These are phyloP conservation scores for Ustilago lituana DNA, from an alignment of 1,284 basidiomycete genomes.

Conservation along the genomic window DNA sequence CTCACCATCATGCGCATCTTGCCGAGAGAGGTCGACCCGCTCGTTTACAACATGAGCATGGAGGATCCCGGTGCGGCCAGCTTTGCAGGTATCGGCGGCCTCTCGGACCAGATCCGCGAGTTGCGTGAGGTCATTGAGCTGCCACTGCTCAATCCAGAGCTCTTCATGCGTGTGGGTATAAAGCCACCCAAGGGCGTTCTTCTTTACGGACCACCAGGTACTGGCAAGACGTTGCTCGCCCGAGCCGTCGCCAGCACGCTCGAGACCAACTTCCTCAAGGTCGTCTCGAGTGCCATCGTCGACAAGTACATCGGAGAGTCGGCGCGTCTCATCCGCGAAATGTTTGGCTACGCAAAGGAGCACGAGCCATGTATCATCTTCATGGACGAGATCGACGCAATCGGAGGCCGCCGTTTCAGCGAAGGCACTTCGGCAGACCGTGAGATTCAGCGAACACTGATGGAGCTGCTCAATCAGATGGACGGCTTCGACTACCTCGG, in stretches of 20 bases:
- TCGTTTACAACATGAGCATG: conserved; percentile 99
- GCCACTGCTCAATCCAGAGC: conserved; percentile 91
- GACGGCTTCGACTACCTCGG: conserved; percentile 98
- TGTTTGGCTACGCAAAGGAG: conserved; percentile 97
- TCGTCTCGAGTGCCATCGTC: conserved; percentile 98
- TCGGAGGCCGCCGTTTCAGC: conserved; percentile 81
- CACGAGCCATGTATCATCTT: conserved; percentile 99
- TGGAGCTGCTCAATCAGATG: conserved; percentile 99
- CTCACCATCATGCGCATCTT: conserved; percentile 95
- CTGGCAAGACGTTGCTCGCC: conserved; percentile 94
- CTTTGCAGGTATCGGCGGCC: conserved; percentile 96
- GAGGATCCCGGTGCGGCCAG: conserved; percentile 95
- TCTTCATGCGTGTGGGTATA: conserved; percentile 94
- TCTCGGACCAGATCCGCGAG: conserved; percentile 95
- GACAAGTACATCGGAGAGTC: conserved; percentile 99
- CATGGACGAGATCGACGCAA: conserved; percentile 89
- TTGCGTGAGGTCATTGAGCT: conserved; percentile 97
- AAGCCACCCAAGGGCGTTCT: conserved; percentile 93
- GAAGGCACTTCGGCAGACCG: conserved; percentile 98
- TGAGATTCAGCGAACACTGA: conserved; percentile 97
- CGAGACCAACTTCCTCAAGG: conserved; percentile 96
- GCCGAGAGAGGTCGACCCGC: conserved; percentile 94
- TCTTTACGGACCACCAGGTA: conserved; percentile 91
- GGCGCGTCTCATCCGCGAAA: conserved; percentile 90
- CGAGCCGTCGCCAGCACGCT: conserved; percentile 95